A percentile compares a stretch with the other conserved stretches of the same genome.
These are phyloP conservation scores for Amaranthus cruentus DNA, from an alignment of 148 eudicot species.

Conservation along the genomic window DNA sequence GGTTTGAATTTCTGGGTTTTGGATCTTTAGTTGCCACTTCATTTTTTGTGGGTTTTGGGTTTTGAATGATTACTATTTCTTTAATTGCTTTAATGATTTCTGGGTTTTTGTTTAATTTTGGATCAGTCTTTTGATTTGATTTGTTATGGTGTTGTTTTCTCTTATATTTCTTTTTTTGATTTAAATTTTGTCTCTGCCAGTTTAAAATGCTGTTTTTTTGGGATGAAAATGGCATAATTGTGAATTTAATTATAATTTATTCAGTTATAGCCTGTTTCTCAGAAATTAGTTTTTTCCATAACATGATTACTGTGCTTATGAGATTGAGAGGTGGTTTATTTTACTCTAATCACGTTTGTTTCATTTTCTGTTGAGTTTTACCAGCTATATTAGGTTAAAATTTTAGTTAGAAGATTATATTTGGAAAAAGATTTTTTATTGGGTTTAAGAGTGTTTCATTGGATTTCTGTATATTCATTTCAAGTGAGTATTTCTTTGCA, in stretches of 20 bases:
- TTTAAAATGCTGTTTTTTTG: background rate
- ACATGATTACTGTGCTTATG: conserved; percentile 18
- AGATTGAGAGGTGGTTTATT: conserved; percentile 12
- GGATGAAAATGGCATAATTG: background rate
- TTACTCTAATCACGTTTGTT: conserved; percentile 14
- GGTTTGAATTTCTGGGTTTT: conserved; percentile 26
- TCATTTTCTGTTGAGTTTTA: conserved; percentile 12
- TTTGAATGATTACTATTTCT: background rate
- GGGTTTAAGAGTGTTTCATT: background rate
- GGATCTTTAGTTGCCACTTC: background rate
- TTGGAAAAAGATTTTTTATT: background rate
- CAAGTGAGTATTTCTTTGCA: conserved; percentile 2
- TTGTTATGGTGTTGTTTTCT: background rate
- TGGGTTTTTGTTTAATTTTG: conserved; percentile 1
- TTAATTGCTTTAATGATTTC: background rate
- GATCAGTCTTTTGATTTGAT: background rate
- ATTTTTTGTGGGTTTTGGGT: background rate
- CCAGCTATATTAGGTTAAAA: background rate
- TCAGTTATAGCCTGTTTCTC: conserved; percentile 1
- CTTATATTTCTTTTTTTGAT: background rate
- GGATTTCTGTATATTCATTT: background rate
- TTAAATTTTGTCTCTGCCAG: background rate
- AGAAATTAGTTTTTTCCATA: conserved; percentile 1
- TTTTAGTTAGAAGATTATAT: conserved; percentile 5
- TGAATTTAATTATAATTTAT: background rate